phyloP scores from a whole-genome alignment of 1,284 basidiomycete genomes.

The Lignosus rhinocerotis region DNA sequence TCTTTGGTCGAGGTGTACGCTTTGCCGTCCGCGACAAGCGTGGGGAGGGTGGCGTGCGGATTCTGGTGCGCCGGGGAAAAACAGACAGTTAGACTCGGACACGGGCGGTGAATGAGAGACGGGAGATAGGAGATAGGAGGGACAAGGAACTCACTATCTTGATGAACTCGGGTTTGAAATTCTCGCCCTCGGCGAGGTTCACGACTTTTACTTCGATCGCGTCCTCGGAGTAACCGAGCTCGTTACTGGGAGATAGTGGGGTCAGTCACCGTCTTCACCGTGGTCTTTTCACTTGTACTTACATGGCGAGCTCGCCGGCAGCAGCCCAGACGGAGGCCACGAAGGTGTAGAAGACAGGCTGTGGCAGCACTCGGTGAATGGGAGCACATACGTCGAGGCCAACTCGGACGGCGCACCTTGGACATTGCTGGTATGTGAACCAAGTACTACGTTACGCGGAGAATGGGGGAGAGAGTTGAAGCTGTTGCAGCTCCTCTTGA shows the following conservation, averaged over 20 bases:
- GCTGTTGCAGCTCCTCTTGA: too few relatives aligned
- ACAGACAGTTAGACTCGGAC: not conserved
- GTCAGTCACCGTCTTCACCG: not conserved
- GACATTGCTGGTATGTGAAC: not conserved
- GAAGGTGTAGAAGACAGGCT: constrained; percentile 48
- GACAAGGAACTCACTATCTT: constrained; percentile 41
- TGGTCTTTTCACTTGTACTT: constrained; percentile 17
- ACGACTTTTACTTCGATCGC: constrained; percentile 39
- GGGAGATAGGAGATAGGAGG: not conserved
- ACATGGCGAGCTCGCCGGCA: constrained; percentile 51
- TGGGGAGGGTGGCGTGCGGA: constrained; percentile 55
- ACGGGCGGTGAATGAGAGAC: not conserved
- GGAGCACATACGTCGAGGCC: not conserved
- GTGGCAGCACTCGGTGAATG: not conserved
- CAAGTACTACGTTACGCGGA: too few relatives aligned
- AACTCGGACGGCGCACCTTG: not conserved
- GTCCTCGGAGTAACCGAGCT: constrained; percentile 42
- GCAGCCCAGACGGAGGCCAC: constrained; percentile 49
- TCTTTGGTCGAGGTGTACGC: constrained; percentile 48
- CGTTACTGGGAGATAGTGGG: constrained; percentile 31
- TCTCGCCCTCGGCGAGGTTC: constrained; percentile 55
- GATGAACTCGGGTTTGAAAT: constrained; percentile 61
- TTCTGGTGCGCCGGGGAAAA: constrained; percentile 37
- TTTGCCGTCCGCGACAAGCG: constrained; percentile 46
- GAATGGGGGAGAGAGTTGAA: too few relatives aligned